Evolutionary conservation across 2,329 filamentous ascomycete genomes (phyloP), one percentile per base, ranked within the genome.

Genomic region (Lecanosticta acicola): DNA sequence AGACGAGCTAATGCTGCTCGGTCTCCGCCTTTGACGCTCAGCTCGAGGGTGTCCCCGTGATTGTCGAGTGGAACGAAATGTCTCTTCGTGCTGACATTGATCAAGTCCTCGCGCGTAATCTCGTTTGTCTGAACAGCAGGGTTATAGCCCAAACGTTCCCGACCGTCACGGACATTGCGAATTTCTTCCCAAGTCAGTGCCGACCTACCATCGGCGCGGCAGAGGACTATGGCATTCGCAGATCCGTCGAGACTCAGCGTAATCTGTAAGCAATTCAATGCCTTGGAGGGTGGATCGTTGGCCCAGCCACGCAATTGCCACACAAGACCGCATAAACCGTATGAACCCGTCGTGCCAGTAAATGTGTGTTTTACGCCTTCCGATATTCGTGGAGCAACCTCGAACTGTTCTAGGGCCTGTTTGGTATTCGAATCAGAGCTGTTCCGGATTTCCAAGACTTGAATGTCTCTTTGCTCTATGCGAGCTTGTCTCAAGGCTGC

Each of bases 141-240:
- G 43, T 61, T 61, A 43, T 61, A 55, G 14, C 55, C 57, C 35
- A 61, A 46, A 21, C 59, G 43, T 32, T 61, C 57, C 37, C 57
- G 37, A 3, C 59, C 59, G 39, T 61, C 59, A 24, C 57, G 45
- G 21, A 59, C 41, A 34, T 60, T 33, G 46, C 54, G 33, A 1
- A 60, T 49, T 14, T 58, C 53, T 32, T 45, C 39, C 48, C 54
- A 57, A 3, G 43, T 34, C 21, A 53, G 46, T 4, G 56, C 56
- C 9, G 49, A 26, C 34, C 49, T 45, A 20, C 48, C 53, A 29
- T 61, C 58, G 3, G 56, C 57, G 9, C 58, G 56, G 11, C 43
- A 13, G 8, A 60, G 45, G 1, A 60, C 34, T 2, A 56, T 4
- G 9, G 53, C 50, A 38, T 39, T 50, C 10, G 45, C 42, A n/a